phyloP scores from a whole-genome alignment of 495 filamentous ascomycete species.

The Aspergillus sparsus region DNA sequence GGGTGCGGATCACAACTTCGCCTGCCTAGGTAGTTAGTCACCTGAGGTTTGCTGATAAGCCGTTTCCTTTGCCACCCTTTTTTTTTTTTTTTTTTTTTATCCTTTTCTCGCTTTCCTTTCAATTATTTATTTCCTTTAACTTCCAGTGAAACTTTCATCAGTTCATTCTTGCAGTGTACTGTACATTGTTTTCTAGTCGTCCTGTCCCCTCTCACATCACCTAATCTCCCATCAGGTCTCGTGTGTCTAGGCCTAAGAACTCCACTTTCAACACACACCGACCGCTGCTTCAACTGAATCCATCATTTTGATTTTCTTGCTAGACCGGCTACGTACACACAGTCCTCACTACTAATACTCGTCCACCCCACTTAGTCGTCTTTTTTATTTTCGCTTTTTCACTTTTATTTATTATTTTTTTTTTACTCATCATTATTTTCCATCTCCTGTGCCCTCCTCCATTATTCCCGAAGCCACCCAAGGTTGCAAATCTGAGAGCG shows the following conservation, averaged over 20 bases:
- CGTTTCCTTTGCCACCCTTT: background rate
- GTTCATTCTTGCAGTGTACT: background rate
- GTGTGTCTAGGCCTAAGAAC: conserved; percentile 7
- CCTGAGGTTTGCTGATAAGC: conserved; percentile 3
- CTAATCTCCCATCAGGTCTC: background rate
- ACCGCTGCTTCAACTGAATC: conserved; percentile 7
- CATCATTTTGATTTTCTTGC: conserved; percentile 4
- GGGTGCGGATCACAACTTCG: background rate
- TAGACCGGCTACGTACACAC: background rate
- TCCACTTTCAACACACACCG: conserved; percentile 11
- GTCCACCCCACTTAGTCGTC: conserved; percentile 7
- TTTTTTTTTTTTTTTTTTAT: conserved; percentile 2
- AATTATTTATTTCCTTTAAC: background rate
- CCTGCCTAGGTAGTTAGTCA: background rate
- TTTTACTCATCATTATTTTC: background rate
- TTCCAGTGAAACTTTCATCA: background rate
- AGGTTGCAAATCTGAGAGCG: background rate
- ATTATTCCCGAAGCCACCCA: background rate
- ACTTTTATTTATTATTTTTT: background rate
- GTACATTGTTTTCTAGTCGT: background rate
- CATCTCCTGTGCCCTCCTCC: background rate
- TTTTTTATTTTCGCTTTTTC: conserved; percentile 17
- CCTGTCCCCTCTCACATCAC: conserved; percentile 1
- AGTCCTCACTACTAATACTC: background rate
- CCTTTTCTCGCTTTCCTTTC: background rate